Conservation (phyloP, 306 rosid species). For the Hippophae gyantsensis region DNA sequence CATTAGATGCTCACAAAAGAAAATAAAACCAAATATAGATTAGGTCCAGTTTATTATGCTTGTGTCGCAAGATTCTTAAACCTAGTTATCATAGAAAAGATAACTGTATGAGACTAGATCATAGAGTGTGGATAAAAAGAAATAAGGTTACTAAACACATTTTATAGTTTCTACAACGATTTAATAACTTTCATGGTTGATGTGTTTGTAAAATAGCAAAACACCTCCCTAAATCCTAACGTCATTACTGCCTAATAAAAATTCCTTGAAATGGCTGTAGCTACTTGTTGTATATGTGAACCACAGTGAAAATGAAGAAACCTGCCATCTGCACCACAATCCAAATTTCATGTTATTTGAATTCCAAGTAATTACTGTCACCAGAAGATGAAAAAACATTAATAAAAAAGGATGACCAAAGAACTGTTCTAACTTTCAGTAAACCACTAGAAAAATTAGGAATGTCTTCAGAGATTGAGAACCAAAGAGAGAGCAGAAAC, state of each 20-base stretch:
- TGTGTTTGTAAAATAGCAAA: conserved; percentile 11
- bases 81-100: too few relatives aligned
- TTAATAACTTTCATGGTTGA: neutral
- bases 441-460: too few relatives aligned
- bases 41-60: too few relatives aligned
- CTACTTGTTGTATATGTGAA: conserved; percentile 65
- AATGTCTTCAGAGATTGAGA: too few relatives aligned
- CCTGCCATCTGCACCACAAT: conserved; percentile 70
- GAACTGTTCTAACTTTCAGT: too few relatives aligned
- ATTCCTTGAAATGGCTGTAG: conserved; percentile 26
- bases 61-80: too few relatives aligned
- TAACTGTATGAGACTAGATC: too few relatives aligned
- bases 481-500: too few relatives aligned
- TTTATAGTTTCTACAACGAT: neutral
- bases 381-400: neutral
- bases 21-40: too few relatives aligned
- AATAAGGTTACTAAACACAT: neutral
- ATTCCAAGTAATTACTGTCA: conserved; percentile 1
- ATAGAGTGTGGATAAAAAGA: too few relatives aligned
- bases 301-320: conserved; percentile 51
- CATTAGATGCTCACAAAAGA: too few relatives aligned
- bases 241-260: conserved; percentile 33
- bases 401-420: neutral
- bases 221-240: conserved; percentile 7
- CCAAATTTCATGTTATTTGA: conserved; percentile 1